Conservation (phyloP, 441 rosid genomes). For the Populus hybrid region DNA sequence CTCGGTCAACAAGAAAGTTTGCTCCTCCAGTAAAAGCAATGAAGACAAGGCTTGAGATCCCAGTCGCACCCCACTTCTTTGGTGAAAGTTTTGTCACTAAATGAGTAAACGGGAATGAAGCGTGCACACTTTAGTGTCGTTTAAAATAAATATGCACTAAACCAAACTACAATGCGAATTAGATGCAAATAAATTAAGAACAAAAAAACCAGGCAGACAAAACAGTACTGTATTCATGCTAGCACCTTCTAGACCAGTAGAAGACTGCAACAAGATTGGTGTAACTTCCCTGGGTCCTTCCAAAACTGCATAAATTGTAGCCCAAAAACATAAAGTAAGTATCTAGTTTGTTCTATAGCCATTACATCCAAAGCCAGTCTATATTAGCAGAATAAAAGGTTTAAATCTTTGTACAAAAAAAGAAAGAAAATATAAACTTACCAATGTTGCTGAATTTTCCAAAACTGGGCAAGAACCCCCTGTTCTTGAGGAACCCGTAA, state of each 20-base stretch:
- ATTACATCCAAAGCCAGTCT: not conserved
- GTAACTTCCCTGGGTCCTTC: slow-evolving; percentile 86
- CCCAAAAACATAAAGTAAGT: not conserved
- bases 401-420: not conserved
- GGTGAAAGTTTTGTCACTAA: slow-evolving; percentile 71
- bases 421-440: slow-evolving; percentile 16
- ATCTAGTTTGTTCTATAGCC: not conserved
- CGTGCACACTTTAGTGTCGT: not conserved
- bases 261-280: slow-evolving; percentile 64
- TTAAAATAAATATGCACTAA: not conserved
- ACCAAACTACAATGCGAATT: not conserved
- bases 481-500: slow-evolving; percentile 54
- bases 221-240: not conserved
- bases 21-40: slow-evolving; percentile 60
- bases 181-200: not conserved
- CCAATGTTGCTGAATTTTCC: slow-evolving; percentile 70
- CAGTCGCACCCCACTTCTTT: slow-evolving; percentile 88
- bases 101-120: not conserved
- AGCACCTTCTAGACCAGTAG: slow-evolving; percentile 84
- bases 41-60: slow-evolving; percentile 53
- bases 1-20: slow-evolving; percentile 66
- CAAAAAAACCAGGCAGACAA: not conserved
- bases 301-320: slow-evolving; percentile 43
- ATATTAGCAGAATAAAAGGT: not conserved
- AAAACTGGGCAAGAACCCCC: slow-evolving; percentile 61